Base-by-base conservation (phyloP, 495 filamentous ascomycete genomes). In the Aspergillus bridgeri region DNA sequence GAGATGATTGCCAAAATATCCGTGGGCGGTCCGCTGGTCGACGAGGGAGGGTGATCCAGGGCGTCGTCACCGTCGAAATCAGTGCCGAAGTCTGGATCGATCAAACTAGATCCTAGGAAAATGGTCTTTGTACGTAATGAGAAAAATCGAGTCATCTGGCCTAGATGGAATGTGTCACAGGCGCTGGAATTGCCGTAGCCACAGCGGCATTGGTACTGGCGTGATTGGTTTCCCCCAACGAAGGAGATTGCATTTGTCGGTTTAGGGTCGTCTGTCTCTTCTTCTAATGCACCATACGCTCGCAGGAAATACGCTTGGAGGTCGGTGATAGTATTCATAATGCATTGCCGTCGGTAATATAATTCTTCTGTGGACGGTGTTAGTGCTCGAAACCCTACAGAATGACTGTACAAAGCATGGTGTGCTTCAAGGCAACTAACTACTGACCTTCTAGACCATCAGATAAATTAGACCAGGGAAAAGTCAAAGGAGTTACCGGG, bases 111-210 rank as follows among this genome's bases (percentile, higher is more conserved):
- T 61, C 76, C 69, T 66, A 85, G 51, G 53, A 79, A 79, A n/a
- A 76, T 71, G 0, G 74, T 76, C 42, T 71, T 80, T 21, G 74
- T 67, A 22, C 75, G 69, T 47, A 76, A 76, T 5, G 79, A 65
- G 23, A 96, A 86, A 68, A 95, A 96, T 42, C 89, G 87, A 58
- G 89, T 72, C 79, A 91, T 91, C 71, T 95, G 89, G 17, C 91
- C 91, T 0, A 95, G 79, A 63, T 96, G 90, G 68, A 90, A 96
- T 5, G 86, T 84, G 70, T 96, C 91, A 68, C 91, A 96, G 58
- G 87, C 82, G 17, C 79, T 74, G 42, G 83, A 88, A 38, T 86
- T 86, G 56, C 86, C 88, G 65, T 93, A 91, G 42, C 88, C 89
- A 0, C 88, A 81, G 54, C 84, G 86, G 69, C 91, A 96, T 64